phyloP scores from a whole-genome alignment of 2,329 filamentous ascomycete species.

The Xylaria sp. region DNA sequence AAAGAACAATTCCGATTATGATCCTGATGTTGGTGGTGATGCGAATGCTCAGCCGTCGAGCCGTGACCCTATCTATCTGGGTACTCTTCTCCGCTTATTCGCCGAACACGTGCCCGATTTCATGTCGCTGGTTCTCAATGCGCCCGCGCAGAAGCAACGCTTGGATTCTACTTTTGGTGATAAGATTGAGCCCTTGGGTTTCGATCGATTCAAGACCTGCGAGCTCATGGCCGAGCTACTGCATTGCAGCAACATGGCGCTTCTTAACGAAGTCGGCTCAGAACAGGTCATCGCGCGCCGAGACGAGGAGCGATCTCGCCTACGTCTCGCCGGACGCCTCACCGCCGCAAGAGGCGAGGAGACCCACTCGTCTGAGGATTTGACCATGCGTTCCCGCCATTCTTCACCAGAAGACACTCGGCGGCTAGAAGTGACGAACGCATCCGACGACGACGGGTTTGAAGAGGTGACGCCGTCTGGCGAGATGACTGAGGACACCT shows the following conservation, averaged over 20 bases:
- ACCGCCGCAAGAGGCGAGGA: slow-evolving; percentile 58
- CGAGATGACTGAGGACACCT: slow-evolving; percentile 78
- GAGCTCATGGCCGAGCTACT: slow-evolving; percentile 97
- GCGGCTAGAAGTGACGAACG: slow-evolving; percentile 80
- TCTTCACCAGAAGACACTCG: slow-evolving; percentile 69
- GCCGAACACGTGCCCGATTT: slow-evolving; percentile 93
- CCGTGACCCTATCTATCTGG: slow-evolving; percentile 94
- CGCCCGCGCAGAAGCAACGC: slow-evolving; percentile 76
- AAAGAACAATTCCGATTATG: slow-evolving; percentile 99
- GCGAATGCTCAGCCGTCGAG: slow-evolving; percentile 82
- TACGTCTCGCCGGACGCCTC: slow-evolving; percentile 82
- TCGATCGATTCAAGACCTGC: slow-evolving; percentile 98
- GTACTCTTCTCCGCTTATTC: slow-evolving; percentile 87
- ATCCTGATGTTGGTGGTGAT: slow-evolving; percentile 87
- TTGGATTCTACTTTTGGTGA: slow-evolving; percentile 89
- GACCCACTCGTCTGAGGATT: slow-evolving; percentile 66
- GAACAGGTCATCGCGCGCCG: slow-evolving; percentile 85
- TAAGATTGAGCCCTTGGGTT: slow-evolving; percentile 92
- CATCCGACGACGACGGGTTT: slow-evolving; percentile 89
- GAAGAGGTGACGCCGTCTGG: slow-evolving; percentile 82
- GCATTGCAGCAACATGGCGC: slow-evolving; percentile 98
- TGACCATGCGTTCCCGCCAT: slow-evolving; percentile 68
- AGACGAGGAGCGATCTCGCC: slow-evolving; percentile 81
- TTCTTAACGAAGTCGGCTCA: slow-evolving; percentile 90
- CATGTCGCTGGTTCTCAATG: slow-evolving; percentile 87